These are phyloP conservation scores for Globisporangium mamillatum DNA, from an alignment of 352 stramenopile species.

Conservation along the genomic window DNA sequence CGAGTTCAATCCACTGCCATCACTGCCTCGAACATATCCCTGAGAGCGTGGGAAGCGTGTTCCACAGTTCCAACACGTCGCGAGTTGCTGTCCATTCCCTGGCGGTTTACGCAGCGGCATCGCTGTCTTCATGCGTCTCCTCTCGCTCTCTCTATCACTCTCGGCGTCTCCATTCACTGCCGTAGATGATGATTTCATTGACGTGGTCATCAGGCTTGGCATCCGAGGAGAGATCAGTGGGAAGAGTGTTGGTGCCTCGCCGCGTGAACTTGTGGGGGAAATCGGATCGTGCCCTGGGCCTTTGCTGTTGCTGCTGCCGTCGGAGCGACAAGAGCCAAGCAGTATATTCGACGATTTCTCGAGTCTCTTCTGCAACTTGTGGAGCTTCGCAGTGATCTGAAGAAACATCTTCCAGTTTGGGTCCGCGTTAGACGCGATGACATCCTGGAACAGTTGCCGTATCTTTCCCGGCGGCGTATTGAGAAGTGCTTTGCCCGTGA, in stretches of 20 bases:
- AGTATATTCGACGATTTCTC: constrained; percentile 12
- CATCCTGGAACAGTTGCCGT: constrained; percentile 36
- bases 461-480: constrained; percentile 42
- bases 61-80: constrained; percentile 68
- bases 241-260: constrained; percentile 16
- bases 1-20: constrained; percentile 8
- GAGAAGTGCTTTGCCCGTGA: constrained; percentile 55
- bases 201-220: constrained; percentile 9
- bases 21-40: neutral
- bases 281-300: neutral
- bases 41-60: constrained; percentile 43
- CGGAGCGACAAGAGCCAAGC: neutral
- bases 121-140: constrained; percentile 12
- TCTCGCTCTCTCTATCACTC: constrained; percentile 4
- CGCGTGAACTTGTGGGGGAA: constrained; percentile 3
- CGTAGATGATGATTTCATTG: constrained; percentile 6
- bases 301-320: neutral
- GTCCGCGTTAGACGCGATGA: constrained; percentile 27
- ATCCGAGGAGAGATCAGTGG: constrained; percentile 29
- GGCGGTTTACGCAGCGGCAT: constrained; percentile 28
- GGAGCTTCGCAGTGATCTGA: constrained; percentile 32
- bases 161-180: constrained; percentile 1
- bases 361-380: constrained; percentile 41
- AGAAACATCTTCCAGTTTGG: constrained; percentile 53
- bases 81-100: constrained; percentile 30